A percentile compares a stretch with the other conserved stretches of the same genome.
phyloP scores from a whole-genome alignment of 78 protist genomes.

The Monosiga brevicollis region DNA sequence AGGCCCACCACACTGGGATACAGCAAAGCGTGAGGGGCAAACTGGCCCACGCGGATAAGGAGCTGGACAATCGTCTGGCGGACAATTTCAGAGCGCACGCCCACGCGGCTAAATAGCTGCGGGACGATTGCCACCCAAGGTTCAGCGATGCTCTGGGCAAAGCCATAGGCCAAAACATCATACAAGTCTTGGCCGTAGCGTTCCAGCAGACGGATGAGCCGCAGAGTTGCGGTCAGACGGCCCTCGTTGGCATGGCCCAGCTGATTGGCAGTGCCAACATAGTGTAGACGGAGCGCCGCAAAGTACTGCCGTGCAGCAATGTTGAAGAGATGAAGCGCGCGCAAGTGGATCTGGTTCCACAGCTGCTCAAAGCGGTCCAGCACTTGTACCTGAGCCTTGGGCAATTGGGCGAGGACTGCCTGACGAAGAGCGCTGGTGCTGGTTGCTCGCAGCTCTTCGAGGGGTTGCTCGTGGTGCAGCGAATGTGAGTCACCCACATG shows the following conservation, averaged over 20 bases:
- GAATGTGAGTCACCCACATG: too few species aligned
- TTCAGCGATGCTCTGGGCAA: not conserved
- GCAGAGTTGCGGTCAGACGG: constrained; percentile 7
- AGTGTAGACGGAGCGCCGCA: not conserved
- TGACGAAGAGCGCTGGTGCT: too few species aligned
- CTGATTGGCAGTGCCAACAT: not conserved
- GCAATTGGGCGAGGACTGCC: too few species aligned
- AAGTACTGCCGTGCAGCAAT: not conserved
- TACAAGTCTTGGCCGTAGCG: not conserved
- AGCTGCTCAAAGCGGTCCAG: not conserved
- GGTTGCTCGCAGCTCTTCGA: too few species aligned
- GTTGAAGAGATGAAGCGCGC: not conserved
- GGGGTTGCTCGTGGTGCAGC: too few species aligned
- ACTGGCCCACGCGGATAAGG: not conserved
- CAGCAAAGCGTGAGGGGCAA: not conserved
- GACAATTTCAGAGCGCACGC: not conserved
- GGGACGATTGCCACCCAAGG: constrained; percentile 17
- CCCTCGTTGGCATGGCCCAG: not conserved
- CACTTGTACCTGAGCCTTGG: not conserved
- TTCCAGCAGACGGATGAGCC: not conserved
- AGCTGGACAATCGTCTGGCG: not conserved
- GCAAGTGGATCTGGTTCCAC: not conserved
- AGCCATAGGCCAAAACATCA: not conserved
- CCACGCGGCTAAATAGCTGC: constrained; percentile 8
- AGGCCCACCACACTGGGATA: not conserved